Base-by-base conservation (phyloP, 116 monocot genomes). In the Iris pallida region DNA sequence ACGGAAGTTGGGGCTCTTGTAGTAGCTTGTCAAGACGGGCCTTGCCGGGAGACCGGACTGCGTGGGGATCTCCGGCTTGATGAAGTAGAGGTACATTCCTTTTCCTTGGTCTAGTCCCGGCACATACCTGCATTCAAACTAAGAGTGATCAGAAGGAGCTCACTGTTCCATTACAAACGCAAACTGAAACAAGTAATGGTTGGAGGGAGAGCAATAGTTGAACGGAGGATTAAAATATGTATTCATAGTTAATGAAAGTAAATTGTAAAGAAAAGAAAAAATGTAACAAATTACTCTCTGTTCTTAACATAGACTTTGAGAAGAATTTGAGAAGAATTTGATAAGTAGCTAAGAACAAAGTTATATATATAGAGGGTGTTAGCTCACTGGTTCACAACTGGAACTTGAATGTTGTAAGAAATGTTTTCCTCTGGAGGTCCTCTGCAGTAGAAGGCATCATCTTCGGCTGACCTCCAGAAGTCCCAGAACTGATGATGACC, bases 21-120 rank as follows among this genome's bases (percentile, higher is more conserved):
- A 92, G 78, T 92, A 92, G 77, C 88, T 88, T 0, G 92, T 92
- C 16, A 92, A 86, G 8, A 86, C 92, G 0, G 92, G 88, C 57
- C 88, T 49, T 6, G 85, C 88, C 2, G 45, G 48, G 7, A 92
- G 74, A 12, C 92, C 88, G 0, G 80, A 73, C 4, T 77, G 76
- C 5, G 92, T 92, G 19, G 42, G 65, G 16, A 74, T 79, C 79
- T 92, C 92, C 5, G 83, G 82, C 70, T 92, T 92, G 48, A 92
- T 64, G 57, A 92, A 92, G 46, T 79, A 70, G 46, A 92, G 74
- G 65, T 92, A 81, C 80, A 92, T 83, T 17, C 79, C 86, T 49
- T 88, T 88, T 16, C 92, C 92, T 65, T 79, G 14, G 64, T 86
- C 92, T 0, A 92, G 75, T 8, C 86, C 92, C 2, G 78, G 67